Evolutionary conservation across 768 basidiomycete species (phyloP).

Genomic region (Lentinula guzmanii): DNA sequence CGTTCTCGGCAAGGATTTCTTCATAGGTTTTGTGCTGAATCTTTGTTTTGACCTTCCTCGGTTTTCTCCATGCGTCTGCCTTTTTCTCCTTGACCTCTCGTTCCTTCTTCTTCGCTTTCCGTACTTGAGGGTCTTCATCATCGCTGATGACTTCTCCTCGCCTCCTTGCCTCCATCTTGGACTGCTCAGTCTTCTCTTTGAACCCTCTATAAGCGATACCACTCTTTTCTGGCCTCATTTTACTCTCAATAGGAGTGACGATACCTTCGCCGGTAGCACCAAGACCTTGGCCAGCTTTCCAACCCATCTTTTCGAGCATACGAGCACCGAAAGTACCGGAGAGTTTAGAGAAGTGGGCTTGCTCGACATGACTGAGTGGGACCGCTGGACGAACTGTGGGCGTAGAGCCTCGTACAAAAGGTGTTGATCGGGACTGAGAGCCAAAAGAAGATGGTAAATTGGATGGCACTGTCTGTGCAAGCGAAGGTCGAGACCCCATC

Average conservation of each 20-base stretch:
- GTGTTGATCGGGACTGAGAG: conserved; percentile 17
- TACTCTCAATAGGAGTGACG: conserved; percentile 81
- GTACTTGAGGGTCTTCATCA: conserved; percentile 49
- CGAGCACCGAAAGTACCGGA: conserved; percentile 76
- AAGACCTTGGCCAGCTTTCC: conserved; percentile 78
- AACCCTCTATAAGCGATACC: conserved; percentile 87
- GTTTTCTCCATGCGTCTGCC: conserved; percentile 80
- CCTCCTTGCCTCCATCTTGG: conserved; percentile 72
- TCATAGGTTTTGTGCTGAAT: conserved; percentile 97
- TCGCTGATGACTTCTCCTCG: conserved; percentile 72
- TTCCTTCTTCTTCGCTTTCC: conserved; percentile 46
- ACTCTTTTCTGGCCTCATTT: conserved; percentile 77
- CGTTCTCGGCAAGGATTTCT: conserved; percentile 87
- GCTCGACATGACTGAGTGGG: conserved; percentile 58
- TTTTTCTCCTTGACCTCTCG: conserved; percentile 52
- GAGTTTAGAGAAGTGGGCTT: conserved; percentile 79
- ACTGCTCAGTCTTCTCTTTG: conserved; percentile 82
- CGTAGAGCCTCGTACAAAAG: conserved; percentile 47
- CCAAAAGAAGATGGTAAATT: conserved; percentile 37
- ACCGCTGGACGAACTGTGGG: conserved; percentile 42
- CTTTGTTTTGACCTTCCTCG: conserved; percentile 79
- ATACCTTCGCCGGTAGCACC: conserved; percentile 76
- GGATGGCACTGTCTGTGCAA: conserved; percentile 20
- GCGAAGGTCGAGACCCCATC: conserved; percentile 25
- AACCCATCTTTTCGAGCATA: conserved; percentile 94